Percentiles rank a stretch among this genome's conserved stretches.
Conservation (phyloP, 352 stramenopile genomes). For the Phytophthora hibernalis region DNA sequence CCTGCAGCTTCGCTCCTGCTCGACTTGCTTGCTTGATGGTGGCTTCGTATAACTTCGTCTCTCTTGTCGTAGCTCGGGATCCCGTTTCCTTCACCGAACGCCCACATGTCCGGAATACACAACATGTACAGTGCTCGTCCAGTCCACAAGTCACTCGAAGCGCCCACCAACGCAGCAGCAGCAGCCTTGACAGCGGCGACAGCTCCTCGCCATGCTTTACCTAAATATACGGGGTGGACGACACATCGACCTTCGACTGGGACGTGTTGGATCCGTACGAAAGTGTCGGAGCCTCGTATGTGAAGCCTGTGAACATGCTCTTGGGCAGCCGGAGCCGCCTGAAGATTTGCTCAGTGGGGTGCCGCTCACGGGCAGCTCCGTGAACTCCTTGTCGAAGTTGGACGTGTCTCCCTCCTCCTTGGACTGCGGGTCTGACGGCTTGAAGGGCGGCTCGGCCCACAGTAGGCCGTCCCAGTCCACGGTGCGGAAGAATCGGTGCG, state of each 20-base stretch:
- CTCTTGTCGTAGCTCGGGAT: constrained; percentile 1
- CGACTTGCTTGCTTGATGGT: constrained; percentile 9
- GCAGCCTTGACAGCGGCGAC: constrained; percentile 15
- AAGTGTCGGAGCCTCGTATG: constrained; percentile 84
- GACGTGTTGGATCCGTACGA: constrained; percentile 89
- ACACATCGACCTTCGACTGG: constrained; percentile 87
- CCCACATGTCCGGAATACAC: constrained; percentile 18
- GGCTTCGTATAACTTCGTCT: constrained; percentile 10
- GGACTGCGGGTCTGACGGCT: constrained; percentile 82
- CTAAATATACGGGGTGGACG: constrained; percentile 91
- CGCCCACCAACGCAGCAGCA: not conserved
- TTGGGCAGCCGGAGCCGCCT: constrained; percentile 66
- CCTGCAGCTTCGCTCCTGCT: constrained; percentile 29
- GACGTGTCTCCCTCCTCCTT: constrained; percentile 89
- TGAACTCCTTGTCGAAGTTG: constrained; percentile 93
- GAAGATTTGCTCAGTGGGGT: constrained; percentile 81
- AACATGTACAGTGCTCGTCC: constrained; percentile 20
- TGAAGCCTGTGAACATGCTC: constrained; percentile 90
- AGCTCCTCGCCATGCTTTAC: constrained; percentile 25
- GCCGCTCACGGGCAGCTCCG: constrained; percentile 82
- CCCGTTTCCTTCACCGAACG: no score
- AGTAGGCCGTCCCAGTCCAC: constrained; percentile 90
- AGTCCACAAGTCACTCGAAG: no score
- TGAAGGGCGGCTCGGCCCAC: constrained; percentile 88
- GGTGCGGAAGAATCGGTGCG: constrained; percentile 85